Evolutionary conservation across 345 rosid species (phyloP), one percentile per base, ranked within the genome.

Genomic region (Eucalyptus guilfoylei): DNA sequence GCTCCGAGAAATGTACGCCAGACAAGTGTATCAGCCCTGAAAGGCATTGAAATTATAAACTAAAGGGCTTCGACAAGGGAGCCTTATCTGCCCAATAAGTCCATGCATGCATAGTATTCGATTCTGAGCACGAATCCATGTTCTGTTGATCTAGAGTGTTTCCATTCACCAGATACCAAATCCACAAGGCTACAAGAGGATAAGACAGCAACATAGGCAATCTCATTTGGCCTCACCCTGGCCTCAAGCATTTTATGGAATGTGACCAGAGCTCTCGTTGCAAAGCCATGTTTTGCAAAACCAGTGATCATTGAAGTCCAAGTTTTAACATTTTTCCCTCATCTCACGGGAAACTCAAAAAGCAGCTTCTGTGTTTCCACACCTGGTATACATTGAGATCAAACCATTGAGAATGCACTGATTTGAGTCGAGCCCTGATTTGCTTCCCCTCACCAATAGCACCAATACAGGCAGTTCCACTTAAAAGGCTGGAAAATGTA

Each of bases 301-400:
- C 97, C 97, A 14, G 97, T 95, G 87, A 97, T 93, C 95, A 95
- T 95, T 14, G 98, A 94, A 86, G 97, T 96, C 96, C 97, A 97
- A 28, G 97, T 94, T 88, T 94, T 90, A 86, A 95, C 92, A 89
- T 97, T 94, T 80, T 96, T 64, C 88, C 9, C 55, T 50, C 55
- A 50, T 50, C 9, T 50, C 9, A 50, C 4, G 0, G 23, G 23
- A 50, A 50, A 96, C 30, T 76, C 90, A 86, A 96, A 96, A 90
- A 94, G 96, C 91, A 90, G 93, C 55, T 91, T 93, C 88, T 96
- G 94, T 88, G 93, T 89, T 88, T 94, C 95, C 58, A 60, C 96
- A 95, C 89, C 93, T 95, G 45, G 99, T 93, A 90, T 95, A 95
- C 99, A 95, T 94, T 69, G 96, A 95, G 88, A 96, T 93, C 89